Evolutionary conservation across 768 basidiomycete genomes (phyloP), one percentile per base, ranked within the genome.

Genomic region (Podaxis mareebaensis): DNA sequence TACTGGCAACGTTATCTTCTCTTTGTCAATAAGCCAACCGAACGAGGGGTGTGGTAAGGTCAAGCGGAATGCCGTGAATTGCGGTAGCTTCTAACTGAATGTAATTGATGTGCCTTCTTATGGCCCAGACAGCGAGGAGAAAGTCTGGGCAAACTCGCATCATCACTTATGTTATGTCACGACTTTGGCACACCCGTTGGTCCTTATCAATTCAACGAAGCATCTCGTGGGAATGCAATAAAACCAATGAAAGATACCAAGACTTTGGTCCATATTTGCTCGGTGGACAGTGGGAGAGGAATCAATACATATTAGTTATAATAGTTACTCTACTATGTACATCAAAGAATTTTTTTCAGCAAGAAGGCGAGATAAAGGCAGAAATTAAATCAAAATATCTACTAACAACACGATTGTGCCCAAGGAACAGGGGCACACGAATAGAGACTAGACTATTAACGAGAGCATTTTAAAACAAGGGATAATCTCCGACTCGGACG

Each of bases 251-350:
- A 61, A 42, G 52, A 15, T 51, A 15, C 60, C 52, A 53, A n/a
- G 30, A n/a, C 39, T 20, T 44, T 61, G 60, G 52, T 54, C 46
- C 6, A 42, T 11, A 28, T 17, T 40, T 58, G 42, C 15, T 58
- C 56, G 7, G 4, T 17, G 13, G 40, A 12, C 30, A 22, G 39
- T 4, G 20, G n/a, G 26, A n/a, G 22, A 48, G 49, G 24, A 53
- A 26, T 42, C 60, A 55, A 56, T 62, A 62, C 61, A 62, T 62
- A 62, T 62, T 62, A 62, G 33, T 36, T 48, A 62, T 62, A 62
- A 62, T 44, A 39, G 44, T 57, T 62, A 62, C 22, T 62, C 54
- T 62, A 62, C 42, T 62, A 22, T 22, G 44, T 62, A 62, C 54
- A 62, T 46, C 42, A 46, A 42, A 40, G 42, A 30, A 33, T 13